phyloP scores from a whole-genome alignment of 108 stramenopile species.

The Nitzschia inconspicua region DNA sequence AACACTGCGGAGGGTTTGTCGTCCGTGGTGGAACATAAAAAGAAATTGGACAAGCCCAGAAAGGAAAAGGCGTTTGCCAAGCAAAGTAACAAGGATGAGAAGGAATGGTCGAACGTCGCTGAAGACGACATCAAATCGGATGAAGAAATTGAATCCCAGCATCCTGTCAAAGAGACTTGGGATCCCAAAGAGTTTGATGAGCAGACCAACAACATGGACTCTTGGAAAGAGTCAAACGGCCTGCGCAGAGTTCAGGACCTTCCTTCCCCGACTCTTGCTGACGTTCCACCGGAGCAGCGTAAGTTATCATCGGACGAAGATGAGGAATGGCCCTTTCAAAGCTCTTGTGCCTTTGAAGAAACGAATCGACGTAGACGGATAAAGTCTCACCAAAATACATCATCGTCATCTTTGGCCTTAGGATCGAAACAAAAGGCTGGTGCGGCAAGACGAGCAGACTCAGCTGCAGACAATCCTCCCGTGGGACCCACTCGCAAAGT shows the following conservation, averaged over 20 bases:
- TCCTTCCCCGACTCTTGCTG: slow-evolving; percentile 13
- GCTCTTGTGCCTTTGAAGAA: slow-evolving; percentile 8
- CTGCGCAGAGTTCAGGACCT: slow-evolving; percentile 15
- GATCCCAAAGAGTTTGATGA: slow-evolving; percentile 21
- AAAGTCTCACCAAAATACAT: background rate
- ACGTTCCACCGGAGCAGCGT: background rate
- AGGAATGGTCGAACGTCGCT: no score
- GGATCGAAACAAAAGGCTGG: slow-evolving; percentile 13
- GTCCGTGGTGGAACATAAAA: no score
- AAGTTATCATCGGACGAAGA: slow-evolving; percentile 10
- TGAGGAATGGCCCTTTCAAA: slow-evolving; percentile 17
- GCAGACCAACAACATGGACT: background rate
- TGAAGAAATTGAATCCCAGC: no score
- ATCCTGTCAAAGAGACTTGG: no score
- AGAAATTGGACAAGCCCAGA: no score
- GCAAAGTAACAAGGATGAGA: no score
- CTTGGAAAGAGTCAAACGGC: slow-evolving; percentile 13
- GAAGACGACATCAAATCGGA: no score
- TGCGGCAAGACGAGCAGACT: slow-evolving; percentile 6
- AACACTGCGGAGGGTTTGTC: no score
- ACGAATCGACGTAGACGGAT: background rate
- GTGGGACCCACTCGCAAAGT: background rate
- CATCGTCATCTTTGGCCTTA: background rate
- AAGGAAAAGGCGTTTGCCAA: no score
- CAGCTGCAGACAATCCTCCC: background rate